phyloP scores from a whole-genome alignment of 495 filamentous ascomycete genomes.

The Articulospora tetracladia region DNA sequence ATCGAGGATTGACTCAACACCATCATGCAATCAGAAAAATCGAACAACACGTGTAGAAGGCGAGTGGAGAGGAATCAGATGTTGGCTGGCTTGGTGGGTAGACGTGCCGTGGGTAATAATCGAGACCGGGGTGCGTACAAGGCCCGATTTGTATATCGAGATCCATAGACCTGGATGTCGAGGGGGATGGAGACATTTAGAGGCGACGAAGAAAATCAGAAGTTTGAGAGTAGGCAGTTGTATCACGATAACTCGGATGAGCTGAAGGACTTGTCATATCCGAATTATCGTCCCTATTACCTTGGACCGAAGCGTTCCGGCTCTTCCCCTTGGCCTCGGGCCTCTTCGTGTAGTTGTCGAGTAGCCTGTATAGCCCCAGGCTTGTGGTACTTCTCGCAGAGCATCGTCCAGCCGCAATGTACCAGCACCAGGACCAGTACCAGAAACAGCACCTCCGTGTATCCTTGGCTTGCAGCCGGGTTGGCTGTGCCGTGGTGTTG shows the following conservation, averaged over 20 bases:
- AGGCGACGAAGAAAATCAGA: neutral
- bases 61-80: conserved; percentile 4
- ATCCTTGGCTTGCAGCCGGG: neutral
- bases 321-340: neutral
- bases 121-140: neutral
- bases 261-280: conserved; percentile 2
- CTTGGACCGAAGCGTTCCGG: conserved; percentile 17
- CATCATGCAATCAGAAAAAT: conserved; percentile 7
- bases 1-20: neutral
- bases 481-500: neutral
- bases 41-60: conserved; percentile 15
- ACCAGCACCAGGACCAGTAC: no score
- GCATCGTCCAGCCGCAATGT: no score
- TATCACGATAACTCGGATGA: conserved; percentile 11
- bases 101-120: conserved; percentile 1
- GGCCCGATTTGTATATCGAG: neutral
- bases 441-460: neutral
- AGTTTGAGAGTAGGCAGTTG: neutral
- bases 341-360: neutral
- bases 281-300: conserved; percentile 16
- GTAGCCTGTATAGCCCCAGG: neutral
- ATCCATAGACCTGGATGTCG: neutral
- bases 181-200: neutral
- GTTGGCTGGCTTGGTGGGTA: neutral
- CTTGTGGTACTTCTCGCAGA: neutral